Base-by-base conservation (phyloP, 1,139 yeast species). In the Blastobotrys capitulatus region DNA sequence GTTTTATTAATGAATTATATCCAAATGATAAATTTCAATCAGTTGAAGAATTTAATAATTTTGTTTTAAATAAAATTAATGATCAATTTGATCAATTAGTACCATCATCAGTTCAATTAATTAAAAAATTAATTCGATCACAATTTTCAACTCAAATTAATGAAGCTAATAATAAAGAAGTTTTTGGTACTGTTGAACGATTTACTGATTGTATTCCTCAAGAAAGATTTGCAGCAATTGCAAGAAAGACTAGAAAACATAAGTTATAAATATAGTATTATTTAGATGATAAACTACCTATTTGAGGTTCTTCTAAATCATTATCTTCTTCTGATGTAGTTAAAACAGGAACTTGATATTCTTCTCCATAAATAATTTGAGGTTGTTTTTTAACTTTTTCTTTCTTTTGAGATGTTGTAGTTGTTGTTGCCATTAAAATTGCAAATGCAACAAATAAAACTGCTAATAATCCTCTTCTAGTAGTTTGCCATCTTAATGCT, bases 401-500 rank as follows among this genome's bases (percentile, higher is more conserved):
- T 20, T 60, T 62, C 51, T 60, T 69, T n/a, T 25, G 31, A 2
- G 25, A 18, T 5, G 32, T 6, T 10, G 76, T 67, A 16, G 25
- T 22, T 19, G 76, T 73, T 47, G 78, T 76, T 39, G 78, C 77
- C 48, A 76, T 72, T 60, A 80, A 65, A 15, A 79, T 69, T 22
- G 72, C 67, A 40, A 74, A 70, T 2, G 80, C 81, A 53, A 79
- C 68, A 27, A 66, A 52, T 15, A 73, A 59, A 20, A 85, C 81
- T 6, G 87, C 82, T 34, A 83, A 70, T 32, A 86, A 70, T 29
- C 97, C 97, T 67, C 95, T 80, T 52, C 97, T 75, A 5, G 97
- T 89, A 42, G 92, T 80, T 64, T 88, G 90, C 98, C 98, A 92
- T 60, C 97, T 74, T 55, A 90, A 74, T 53, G 83, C 80, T 66